A percentile compares a stretch with the other conserved stretches of the same genome.
Conservation (phyloP, 2,329 filamentous ascomycete genomes). For the Sporothrix euskadiensis region DNA sequence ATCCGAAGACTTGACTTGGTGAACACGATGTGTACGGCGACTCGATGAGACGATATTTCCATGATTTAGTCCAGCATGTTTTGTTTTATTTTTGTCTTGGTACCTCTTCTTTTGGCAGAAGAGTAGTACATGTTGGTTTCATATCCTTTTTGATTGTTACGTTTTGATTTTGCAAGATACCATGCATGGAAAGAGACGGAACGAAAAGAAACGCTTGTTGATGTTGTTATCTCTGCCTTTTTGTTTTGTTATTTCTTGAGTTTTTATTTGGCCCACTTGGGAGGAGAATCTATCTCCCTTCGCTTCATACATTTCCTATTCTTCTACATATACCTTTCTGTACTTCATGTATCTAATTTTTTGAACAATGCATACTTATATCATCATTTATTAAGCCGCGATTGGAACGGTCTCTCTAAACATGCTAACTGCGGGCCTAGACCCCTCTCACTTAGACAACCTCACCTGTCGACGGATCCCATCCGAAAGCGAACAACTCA, state of each 20-base stretch:
- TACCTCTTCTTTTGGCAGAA: neutral
- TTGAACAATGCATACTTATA: neutral
- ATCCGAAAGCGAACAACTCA: conserved; percentile 43
- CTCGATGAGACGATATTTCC: neutral
- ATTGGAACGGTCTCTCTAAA: neutral
- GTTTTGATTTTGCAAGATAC: conserved; percentile 16
- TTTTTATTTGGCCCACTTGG: neutral
- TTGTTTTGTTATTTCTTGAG: neutral
- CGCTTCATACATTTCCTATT: neutral
- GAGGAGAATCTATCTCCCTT: neutral
- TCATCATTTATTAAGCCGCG: neutral
- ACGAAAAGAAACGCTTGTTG: neutral
- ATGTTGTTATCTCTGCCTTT: neutral
- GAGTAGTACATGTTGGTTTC: neutral
- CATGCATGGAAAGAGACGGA: conserved; percentile 16
- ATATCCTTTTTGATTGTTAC: neutral
- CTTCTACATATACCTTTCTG: conserved; percentile 18
- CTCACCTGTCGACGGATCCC: conserved; percentile 9
- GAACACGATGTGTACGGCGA: neutral
- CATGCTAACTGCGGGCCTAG: no score
- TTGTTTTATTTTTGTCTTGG: neutral
- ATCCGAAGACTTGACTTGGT: neutral
- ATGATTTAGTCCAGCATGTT: neutral
- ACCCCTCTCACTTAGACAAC: neutral
- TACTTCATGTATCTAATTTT: conserved; percentile 4